phyloP scores from a whole-genome alignment of 208 protist species.

The Trypanosoma caninum region DNA sequence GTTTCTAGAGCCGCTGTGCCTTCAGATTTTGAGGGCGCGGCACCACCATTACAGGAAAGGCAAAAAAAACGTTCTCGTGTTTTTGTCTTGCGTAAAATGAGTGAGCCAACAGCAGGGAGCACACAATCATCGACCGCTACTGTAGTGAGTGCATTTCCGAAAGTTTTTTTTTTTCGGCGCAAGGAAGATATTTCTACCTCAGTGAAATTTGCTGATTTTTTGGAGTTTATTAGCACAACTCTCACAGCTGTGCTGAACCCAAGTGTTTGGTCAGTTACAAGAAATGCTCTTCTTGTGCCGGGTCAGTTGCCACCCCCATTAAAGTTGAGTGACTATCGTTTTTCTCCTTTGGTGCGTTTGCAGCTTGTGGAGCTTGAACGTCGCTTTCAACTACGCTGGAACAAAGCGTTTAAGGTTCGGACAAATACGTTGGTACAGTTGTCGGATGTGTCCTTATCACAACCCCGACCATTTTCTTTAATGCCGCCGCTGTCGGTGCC shows the following conservation, averaged over 20 bases:
- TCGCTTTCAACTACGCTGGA: slow-evolving; percentile 21
- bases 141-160: slow-evolving; percentile 32
- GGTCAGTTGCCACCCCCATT: slow-evolving; percentile 53
- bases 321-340: slow-evolving; percentile 62
- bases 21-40: slow-evolving; percentile 5
- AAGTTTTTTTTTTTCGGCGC: slow-evolving; percentile 64
- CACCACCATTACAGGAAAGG: background rate
- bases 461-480: background rate
- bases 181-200: slow-evolving; percentile 32
- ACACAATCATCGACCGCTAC: background rate
- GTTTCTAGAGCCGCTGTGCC: slow-evolving; percentile 14
- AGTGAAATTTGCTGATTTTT: slow-evolving; percentile 2
- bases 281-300: slow-evolving; percentile 41
- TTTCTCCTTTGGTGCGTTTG: slow-evolving; percentile 24
- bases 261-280: slow-evolving; percentile 22
- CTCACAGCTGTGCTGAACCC: slow-evolving; percentile 15
- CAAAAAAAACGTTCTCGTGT: slow-evolving; percentile 9
- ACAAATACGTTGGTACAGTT: background rate
- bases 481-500: background rate
- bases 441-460: background rate
- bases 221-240: slow-evolving; percentile 14
- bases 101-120: background rate
- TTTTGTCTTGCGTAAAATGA: slow-evolving; percentile 15
- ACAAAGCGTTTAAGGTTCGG: background rate
- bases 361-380: slow-evolving; percentile 41